These are phyloP conservation scores for Saraca asoca DNA, from an alignment of 331 rosid genomes.

Conservation along the genomic window DNA sequence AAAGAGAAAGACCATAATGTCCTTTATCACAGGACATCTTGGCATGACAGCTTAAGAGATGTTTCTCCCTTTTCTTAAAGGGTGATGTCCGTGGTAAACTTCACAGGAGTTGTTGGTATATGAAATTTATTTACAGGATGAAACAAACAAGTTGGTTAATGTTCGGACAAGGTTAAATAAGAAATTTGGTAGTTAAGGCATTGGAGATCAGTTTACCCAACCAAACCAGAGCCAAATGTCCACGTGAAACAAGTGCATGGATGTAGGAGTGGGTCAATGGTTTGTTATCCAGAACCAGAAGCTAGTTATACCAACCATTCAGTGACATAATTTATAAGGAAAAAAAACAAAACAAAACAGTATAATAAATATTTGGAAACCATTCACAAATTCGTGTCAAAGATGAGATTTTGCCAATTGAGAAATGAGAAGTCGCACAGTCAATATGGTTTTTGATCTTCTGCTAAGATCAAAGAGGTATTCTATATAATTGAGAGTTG, in stretches of 20 bases:
- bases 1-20: too few relatives aligned
- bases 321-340: not conserved
- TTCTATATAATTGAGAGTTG: not conserved
- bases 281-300: constrained; percentile 9
- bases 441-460: too few relatives aligned
- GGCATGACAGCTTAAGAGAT: too few relatives aligned
- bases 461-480: not conserved
- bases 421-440: too few relatives aligned
- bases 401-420: too few relatives aligned
- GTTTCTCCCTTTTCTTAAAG: constrained; percentile 1
- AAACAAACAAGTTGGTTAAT: constrained; percentile 20
- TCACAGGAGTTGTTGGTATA: constrained; percentile 1
- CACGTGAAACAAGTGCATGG: constrained; percentile 9
- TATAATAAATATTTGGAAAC: too few relatives aligned
- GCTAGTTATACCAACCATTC: constrained; percentile 16
- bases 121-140: constrained; percentile 15
- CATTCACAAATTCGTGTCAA: too few relatives aligned
- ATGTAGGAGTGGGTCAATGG: constrained; percentile 5
- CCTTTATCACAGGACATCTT: too few relatives aligned
- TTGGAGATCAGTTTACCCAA: not conserved
- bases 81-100: not conserved
- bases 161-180: constrained; percentile 6
- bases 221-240: not conserved
- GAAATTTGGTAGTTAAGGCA: not conserved
- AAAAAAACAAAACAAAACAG: not conserved